These are phyloP conservation scores for Epichloe brachyelytri DNA, from an alignment of 2,329 filamentous ascomycete species.

Conservation along the genomic window DNA sequence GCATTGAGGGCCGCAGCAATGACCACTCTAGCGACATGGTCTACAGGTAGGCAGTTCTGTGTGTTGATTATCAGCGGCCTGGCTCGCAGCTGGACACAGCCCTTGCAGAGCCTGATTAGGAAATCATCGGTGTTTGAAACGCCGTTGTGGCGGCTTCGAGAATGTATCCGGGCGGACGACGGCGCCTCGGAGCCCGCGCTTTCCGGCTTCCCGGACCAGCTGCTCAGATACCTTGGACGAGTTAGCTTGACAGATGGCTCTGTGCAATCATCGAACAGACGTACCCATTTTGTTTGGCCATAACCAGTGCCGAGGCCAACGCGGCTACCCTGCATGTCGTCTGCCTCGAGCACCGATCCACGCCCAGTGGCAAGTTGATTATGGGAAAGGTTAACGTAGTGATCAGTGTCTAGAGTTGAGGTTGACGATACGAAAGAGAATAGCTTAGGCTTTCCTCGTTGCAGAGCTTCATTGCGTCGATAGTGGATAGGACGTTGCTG, in stretches of 20 bases:
- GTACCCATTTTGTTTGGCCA: slow-evolving; percentile 77
- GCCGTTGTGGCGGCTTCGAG: slow-evolving; percentile 56
- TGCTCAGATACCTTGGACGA: slow-evolving; percentile 32
- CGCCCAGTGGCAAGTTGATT: slow-evolving; percentile 34
- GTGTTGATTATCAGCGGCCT: slow-evolving; percentile 73
- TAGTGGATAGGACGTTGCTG: slow-evolving; percentile 69
- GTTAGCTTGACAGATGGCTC: slow-evolving; percentile 9
- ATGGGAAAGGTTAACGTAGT: slow-evolving; percentile 65
- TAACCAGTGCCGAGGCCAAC: slow-evolving; percentile 75
- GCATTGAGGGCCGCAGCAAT: slow-evolving; percentile 58
- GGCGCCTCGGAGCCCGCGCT: slow-evolving; percentile 59
- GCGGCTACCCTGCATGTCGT: slow-evolving; percentile 65
- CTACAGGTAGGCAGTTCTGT: slow-evolving; percentile 79
- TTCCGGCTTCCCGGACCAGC: slow-evolving; percentile 66
- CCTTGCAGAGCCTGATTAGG: slow-evolving; percentile 74
- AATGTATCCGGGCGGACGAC: slow-evolving; percentile 75
- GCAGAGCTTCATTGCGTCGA: slow-evolving; percentile 66
- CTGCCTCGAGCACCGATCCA: slow-evolving; percentile 54
- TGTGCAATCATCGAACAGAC: too few relatives aligned
- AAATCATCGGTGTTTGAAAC: slow-evolving; percentile 80
- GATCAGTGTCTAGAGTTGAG: slow-evolving; percentile 64
- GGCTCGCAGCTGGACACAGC: slow-evolving; percentile 64
- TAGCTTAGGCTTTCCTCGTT: slow-evolving; percentile 61
- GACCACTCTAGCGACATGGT: slow-evolving; percentile 70
- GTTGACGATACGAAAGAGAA: slow-evolving; percentile 70